These are phyloP conservation scores for Cyberlindnera euphorbiae DNA, from an alignment of 805 yeast genomes.

Conservation along the genomic window DNA sequence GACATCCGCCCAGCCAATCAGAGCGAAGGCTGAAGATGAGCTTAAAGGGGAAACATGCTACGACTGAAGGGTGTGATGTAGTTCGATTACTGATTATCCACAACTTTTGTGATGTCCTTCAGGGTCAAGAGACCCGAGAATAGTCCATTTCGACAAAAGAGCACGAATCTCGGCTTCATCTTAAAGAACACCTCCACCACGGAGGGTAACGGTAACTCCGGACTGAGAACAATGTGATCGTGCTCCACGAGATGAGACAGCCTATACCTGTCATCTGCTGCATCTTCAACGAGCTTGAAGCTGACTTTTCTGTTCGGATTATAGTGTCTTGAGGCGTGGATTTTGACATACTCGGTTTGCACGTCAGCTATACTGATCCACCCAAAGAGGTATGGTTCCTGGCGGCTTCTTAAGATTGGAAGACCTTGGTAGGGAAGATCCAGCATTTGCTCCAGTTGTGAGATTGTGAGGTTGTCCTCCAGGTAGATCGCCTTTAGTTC, in stretches of 20 bases:
- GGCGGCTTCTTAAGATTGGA: constrained; percentile 38
- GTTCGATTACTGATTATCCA: constrained; percentile 4
- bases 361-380: constrained; percentile 38
- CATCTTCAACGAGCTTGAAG: neutral
- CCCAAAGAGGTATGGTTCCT: constrained; percentile 36
- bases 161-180: constrained; percentile 25
- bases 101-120: constrained; percentile 14
- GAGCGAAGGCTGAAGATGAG: too few relatives aligned
- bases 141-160: constrained; percentile 22
- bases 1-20: too few relatives aligned
- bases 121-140: constrained; percentile 24
- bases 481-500: constrained; percentile 26
- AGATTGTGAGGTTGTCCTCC: constrained; percentile 29
- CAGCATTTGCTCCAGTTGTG: constrained; percentile 21
- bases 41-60: too few relatives aligned
- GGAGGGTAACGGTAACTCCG: constrained; percentile 22
- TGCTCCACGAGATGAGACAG: constrained; percentile 18
- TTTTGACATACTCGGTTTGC: constrained; percentile 20
- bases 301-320: neutral
- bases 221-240: constrained; percentile 15
- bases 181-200: constrained; percentile 27
- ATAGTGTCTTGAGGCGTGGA: constrained; percentile 6
- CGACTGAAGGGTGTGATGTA: too few relatives aligned
- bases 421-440: constrained; percentile 31
- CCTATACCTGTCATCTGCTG: constrained; percentile 1